Conservation (phyloP, 108 stramenopile species). For the Seminavis robusta region DNA sequence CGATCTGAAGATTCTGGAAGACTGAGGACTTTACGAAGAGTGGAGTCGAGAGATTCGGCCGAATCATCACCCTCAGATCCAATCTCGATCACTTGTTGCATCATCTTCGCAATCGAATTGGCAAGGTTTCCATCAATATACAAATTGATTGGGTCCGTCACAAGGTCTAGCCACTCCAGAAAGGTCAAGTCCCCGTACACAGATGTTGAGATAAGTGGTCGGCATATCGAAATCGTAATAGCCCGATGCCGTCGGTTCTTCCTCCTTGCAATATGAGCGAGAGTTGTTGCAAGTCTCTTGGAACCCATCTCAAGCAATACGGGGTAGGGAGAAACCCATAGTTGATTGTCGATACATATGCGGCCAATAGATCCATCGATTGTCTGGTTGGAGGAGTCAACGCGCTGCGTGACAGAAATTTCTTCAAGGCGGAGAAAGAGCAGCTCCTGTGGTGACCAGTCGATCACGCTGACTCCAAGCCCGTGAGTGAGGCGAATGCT, state of each 20-base stretch:
- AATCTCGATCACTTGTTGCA: constrained; percentile 14
- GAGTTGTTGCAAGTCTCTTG: constrained; percentile 3
- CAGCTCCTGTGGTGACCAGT: constrained; percentile 59
- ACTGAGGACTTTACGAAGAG: too few relatives aligned
- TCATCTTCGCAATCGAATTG: constrained; percentile 20
- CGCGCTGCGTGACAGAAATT: constrained; percentile 23
- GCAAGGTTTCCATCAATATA: constrained; percentile 42
- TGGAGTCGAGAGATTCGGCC: not conserved
- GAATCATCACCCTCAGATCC: constrained; percentile 3
- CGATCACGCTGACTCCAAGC: constrained; percentile 59
- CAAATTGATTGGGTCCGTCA: constrained; percentile 35
- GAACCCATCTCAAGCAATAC: constrained; percentile 49
- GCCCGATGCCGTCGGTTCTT: constrained; percentile 32
- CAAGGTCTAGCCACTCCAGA: constrained; percentile 30
- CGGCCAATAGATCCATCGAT: constrained; percentile 28
- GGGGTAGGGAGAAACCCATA: constrained; percentile 71
- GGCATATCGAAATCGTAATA: constrained; percentile 18
- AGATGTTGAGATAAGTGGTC: constrained; percentile 14
- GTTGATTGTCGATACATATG: constrained; percentile 52
- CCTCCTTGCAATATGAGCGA: not conserved
- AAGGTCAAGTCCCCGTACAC: constrained; percentile 33
- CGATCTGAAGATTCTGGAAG: too few relatives aligned
- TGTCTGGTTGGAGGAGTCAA: constrained; percentile 16
- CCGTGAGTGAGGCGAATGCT: constrained; percentile 12
- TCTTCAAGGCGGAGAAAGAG: constrained; percentile 41